phyloP scores from a whole-genome alignment of 2,329 filamentous ascomycete species.

The Zymoseptoria brevis region DNA sequence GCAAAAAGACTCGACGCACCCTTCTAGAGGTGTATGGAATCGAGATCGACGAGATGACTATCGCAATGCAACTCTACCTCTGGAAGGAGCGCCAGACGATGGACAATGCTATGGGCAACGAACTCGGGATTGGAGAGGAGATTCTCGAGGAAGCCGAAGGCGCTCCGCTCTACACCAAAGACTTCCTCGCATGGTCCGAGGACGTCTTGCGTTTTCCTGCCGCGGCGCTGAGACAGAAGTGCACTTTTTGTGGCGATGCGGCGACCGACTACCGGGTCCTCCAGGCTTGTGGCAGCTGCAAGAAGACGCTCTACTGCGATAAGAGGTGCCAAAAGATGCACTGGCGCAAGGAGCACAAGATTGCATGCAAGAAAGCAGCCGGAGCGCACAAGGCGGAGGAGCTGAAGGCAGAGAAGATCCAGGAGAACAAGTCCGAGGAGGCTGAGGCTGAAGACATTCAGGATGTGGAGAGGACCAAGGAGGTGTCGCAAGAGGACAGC shows the following conservation, averaged over 20 bases:
- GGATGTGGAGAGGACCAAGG: background rate
- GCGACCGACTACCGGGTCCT: background rate
- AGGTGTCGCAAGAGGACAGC: no score
- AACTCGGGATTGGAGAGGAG: no score
- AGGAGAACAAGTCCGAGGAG: background rate
- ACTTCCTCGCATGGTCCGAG: background rate
- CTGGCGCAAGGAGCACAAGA: background rate
- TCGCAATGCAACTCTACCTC: no score
- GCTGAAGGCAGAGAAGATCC: background rate
- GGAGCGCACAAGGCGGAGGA: background rate
- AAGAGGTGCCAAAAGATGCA: background rate
- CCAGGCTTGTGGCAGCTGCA: background rate
- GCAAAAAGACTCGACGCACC: no score
- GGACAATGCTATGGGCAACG: no score
- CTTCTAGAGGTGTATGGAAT: no score
- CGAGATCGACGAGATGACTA: no score
- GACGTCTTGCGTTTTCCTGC: background rate
- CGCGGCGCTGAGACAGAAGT: background rate
- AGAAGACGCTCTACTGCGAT: background rate
- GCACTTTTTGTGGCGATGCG: background rate
- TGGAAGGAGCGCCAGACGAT: no score
- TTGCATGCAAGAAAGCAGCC: background rate
- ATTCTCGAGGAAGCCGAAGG: no score
- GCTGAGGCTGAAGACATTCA: background rate
- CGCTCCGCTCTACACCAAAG: no score